phyloP scores from a whole-genome alignment of 2,329 filamentous ascomycete genomes.

The Trichophyton schoenleinii region DNA sequence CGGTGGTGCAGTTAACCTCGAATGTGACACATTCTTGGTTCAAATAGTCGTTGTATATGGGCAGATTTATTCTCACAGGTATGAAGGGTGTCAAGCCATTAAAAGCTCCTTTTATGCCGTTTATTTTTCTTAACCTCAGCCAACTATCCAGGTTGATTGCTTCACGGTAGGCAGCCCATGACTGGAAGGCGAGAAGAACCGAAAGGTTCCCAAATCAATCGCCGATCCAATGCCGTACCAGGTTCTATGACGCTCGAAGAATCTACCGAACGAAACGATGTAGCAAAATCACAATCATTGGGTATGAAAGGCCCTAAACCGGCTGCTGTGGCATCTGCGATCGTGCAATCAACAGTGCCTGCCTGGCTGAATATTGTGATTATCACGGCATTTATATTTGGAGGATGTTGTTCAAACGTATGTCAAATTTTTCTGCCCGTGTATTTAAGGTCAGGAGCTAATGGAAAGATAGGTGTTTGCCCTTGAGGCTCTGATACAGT shows the following conservation, averaged over 20 bases:
- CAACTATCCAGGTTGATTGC: background rate
- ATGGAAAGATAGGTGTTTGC: conserved; percentile 62
- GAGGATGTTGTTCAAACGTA: conserved; percentile 89
- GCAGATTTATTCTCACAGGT: background rate
- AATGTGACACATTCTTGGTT: background rate
- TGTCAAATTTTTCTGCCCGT: conserved; percentile 22
- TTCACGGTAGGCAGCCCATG: background rate
- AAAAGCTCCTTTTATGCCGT: background rate
- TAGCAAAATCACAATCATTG: background rate
- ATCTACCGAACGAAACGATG: too few relatives aligned
- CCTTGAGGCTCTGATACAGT: conserved; percentile 90
- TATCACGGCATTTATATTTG: conserved; percentile 81
- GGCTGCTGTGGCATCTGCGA: conserved; percentile 17
- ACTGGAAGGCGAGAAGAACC: background rate
- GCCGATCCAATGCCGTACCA: background rate
- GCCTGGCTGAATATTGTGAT: conserved; percentile 50
- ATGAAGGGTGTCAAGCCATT: background rate
- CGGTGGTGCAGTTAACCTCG: background rate
- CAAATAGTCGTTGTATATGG: background rate
- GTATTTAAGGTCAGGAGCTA: background rate
- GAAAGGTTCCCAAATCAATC: background rate
- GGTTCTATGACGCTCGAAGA: background rate
- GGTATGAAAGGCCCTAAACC: background rate
- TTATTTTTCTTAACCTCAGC: background rate
- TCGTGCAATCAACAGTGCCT: conserved; percentile 34